phyloP scores from a whole-genome alignment of 2,329 filamentous ascomycete genomes.

The Colletotrichum lini region DNA sequence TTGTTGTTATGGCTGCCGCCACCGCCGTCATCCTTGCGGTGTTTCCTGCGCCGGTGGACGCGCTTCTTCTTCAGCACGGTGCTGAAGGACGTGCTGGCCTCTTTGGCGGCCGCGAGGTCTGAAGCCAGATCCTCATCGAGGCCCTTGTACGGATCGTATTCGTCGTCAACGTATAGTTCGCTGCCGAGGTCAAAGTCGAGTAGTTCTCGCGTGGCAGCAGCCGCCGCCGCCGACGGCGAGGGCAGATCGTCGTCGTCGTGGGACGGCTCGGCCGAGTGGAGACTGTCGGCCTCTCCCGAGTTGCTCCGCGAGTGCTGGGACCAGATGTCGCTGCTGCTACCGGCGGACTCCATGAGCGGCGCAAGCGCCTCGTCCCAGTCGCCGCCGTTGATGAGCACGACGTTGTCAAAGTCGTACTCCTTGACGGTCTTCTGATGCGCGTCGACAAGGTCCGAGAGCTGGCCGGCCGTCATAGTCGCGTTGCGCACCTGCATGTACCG shows the following conservation, averaged over 20 bases:
- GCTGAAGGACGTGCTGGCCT: conserved; percentile 57
- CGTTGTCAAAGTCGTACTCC: conserved; percentile 86
- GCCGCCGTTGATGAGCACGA: conserved; percentile 76
- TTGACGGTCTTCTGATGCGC: conserved; percentile 77
- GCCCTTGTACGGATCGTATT: conserved; percentile 52
- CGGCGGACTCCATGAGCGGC: conserved; percentile 67
- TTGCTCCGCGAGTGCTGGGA: conserved; percentile 55
- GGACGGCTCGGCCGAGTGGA: conserved; percentile 46
- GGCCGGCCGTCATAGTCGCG: conserved; percentile 77
- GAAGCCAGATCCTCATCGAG: conserved; percentile 51
- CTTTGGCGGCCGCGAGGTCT: conserved; percentile 52
- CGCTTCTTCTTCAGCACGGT: conserved; percentile 65
- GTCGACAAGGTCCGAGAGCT: conserved; percentile 78
- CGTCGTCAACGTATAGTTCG: conserved; percentile 38
- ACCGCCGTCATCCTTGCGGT: conserved; percentile 51
- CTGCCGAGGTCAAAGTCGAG: conserved; percentile 55
- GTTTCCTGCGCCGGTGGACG: conserved; percentile 54
- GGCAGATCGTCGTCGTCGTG: conserved; percentile 53
- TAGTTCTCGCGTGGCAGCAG: conserved; percentile 67
- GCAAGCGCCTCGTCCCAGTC: conserved; percentile 88
- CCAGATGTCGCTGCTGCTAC: conserved; percentile 59
- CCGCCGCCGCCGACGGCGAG: conserved; percentile 67
- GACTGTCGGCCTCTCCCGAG: conserved; percentile 48
- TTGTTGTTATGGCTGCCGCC: conserved; percentile 39
- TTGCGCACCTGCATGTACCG: conserved; percentile 81